Conservation (phyloP, 2,329 filamentous ascomycete genomes). For the Lecanosticta acicola region DNA sequence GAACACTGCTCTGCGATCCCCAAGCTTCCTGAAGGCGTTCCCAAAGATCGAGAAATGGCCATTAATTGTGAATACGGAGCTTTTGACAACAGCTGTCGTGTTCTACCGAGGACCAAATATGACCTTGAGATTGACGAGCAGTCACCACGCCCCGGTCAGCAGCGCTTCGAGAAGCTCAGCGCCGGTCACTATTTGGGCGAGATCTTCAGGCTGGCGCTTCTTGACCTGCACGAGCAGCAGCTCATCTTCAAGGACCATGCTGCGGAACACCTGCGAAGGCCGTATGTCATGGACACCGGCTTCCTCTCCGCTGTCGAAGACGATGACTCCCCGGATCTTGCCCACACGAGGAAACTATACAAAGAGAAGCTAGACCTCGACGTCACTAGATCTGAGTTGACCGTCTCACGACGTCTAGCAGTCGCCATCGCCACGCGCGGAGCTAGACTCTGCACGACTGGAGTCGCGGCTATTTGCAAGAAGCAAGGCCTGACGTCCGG, state of each 20-base stretch:
- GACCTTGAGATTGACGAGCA: slow-evolving; percentile 84
- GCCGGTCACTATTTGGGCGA: slow-evolving; percentile 91
- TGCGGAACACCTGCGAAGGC: slow-evolving; percentile 66
- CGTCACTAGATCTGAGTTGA: slow-evolving; percentile 25
- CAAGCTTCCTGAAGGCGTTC: slow-evolving; percentile 69
- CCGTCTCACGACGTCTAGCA: slow-evolving; percentile 27
- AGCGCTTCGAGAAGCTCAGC: slow-evolving; percentile 97
- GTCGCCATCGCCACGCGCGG: slow-evolving; percentile 33
- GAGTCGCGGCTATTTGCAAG: slow-evolving; percentile 35
- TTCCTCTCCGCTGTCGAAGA: slow-evolving; percentile 88
- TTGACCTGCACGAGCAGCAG: slow-evolving; percentile 73
- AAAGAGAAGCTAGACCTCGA: slow-evolving; percentile 22
- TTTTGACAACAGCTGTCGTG: slow-evolving; percentile 89
- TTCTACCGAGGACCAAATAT: slow-evolving; percentile 81
- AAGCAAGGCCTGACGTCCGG: slow-evolving; percentile 31
- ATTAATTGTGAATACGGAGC: slow-evolving; percentile 99
- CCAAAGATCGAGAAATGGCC: slow-evolving; percentile 75
- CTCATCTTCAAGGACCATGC: slow-evolving; percentile 78
- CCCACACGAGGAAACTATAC: slow-evolving; percentile 23
- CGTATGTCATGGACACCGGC: slow-evolving; percentile 83
- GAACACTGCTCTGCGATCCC: slow-evolving; percentile 75
- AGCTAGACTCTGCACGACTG: slow-evolving; percentile 35
- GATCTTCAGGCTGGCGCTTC: slow-evolving; percentile 80
- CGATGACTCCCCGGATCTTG: slow-evolving; percentile 25
- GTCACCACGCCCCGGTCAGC: slow-evolving; percentile 86